Base-by-base conservation (phyloP, 129 eudicot genomes). In the Flaveria sonorensis region DNA sequence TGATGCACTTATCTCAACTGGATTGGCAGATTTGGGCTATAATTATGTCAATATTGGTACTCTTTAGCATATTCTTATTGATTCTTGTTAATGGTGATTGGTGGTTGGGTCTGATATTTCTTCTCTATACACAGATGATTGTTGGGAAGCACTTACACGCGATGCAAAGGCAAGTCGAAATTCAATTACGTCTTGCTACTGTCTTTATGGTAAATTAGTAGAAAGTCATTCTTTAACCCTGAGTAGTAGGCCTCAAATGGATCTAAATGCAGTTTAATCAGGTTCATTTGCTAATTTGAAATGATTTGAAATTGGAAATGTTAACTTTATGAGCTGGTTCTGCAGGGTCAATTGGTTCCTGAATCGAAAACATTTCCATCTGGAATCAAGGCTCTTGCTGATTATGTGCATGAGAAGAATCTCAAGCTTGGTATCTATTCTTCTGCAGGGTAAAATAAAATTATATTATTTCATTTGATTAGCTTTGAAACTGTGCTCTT, bases 371-470 rank as follows among this genome's bases (percentile, higher is more conserved):
- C 87, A 42, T 92, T 92, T 69, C 94, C 98, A 42, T 90, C 94
- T n/a, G 98, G 98, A 79, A 88, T 92, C 19, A 88, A 82, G 81
- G 85, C 88, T 51, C 85, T 89, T 71, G 97, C 97, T 69, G 97
- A 91, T 84, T 95, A 95, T 85, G 91, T 91, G 70, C 99, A 91
- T 73, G 87, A 73, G 46, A 91, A 91, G 92, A 92, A 89, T 70
- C 92, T 95, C 76, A 95, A 91, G 88, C 94, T 95, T 59, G 99
- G 99, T 75, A 91, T 95, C 81, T 95, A 95, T 84, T 91, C 97
- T 72, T 92, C 89, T 82, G 99, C 97, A 83, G 99, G 97, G 99
- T 95, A 91, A 73, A 78, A 20, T 40, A 32, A 73, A 42, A 62
- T 72, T 72, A 62, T 50, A 23, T 64, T 52, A 20, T 4, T 64